Base-by-base conservation (phyloP, 495 filamentous ascomycete species). In the Recurvomyces mirabilis region DNA sequence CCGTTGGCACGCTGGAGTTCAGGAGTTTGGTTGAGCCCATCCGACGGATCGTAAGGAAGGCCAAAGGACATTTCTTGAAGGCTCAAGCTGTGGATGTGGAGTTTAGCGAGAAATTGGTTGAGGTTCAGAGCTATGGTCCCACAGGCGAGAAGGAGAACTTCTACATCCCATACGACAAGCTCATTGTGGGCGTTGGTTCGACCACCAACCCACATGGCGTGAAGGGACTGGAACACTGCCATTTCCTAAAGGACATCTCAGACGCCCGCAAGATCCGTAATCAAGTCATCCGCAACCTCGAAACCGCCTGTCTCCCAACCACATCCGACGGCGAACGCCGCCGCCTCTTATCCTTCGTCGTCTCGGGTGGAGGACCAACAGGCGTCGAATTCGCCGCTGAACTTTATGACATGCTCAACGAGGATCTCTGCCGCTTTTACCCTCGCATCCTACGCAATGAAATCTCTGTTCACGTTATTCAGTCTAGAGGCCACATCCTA, bases 311-410 rank as follows among this genome's bases (percentile, higher is more conserved):
- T 60, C 69, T 96, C 17, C 93, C 93, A 0, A 94, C 88, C 0
- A 95, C 88, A 3, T 68, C 73, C 2, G 93, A 99, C 53, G 83
- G 88, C 23, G 88, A 99, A 63, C 77, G 93, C 38, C 77, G 70
- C 58, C 77, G 89, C 18, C 67, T 99, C 19, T 66, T 99, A 7
- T 95, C 89, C 0, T 99, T 99, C 56, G 93, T 96, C 34, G 65
- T 99, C 38, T 84, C 82, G 64, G 93, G 93, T 52, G 93, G 93
- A 51, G 93, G 93, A 1, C 93, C 93, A 26, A 99, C 93, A 4
- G 91, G 91, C 49, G 91, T 98, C 20, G 88, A 95, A 53, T 99
- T 99, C 57, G 93, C 93, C 2, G 91, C 93, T 1, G 93, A 99
- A 59, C 69, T 99, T 0, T 96, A 78, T 55, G 93, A 99, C 64